phyloP scores from a whole-genome alignment of 1,284 basidiomycete species.

The Cryptococcus deneoformans region DNA sequence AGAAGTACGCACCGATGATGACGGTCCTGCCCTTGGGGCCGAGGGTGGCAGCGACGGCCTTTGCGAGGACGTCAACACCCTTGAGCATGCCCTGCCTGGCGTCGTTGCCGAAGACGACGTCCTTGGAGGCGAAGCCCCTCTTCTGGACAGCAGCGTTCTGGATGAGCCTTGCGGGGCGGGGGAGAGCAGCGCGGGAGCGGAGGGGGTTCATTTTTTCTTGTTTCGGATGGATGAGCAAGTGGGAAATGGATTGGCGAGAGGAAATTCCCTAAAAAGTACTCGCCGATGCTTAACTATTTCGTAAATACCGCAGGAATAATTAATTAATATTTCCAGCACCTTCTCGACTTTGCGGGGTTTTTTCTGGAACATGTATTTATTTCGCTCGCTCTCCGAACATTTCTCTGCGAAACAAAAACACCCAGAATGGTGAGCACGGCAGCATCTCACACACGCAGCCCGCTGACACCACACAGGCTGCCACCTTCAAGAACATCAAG shows the following conservation, averaged over 20 bases:
- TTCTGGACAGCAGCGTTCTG: constrained; percentile 43
- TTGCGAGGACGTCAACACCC: constrained; percentile 94
- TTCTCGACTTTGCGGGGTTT: background rate
- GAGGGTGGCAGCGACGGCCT: constrained; percentile 91
- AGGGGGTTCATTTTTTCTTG: constrained; percentile 29
- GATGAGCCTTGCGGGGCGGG: constrained; percentile 52
- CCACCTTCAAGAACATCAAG: constrained; percentile 92
- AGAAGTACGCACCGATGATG: constrained; percentile 70
- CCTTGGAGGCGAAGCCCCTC: constrained; percentile 76
- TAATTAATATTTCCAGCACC: background rate
- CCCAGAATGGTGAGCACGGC: background rate
- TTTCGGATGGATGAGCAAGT: constrained; percentile 7
- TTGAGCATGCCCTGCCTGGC: constrained; percentile 90
- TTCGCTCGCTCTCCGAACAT: background rate
- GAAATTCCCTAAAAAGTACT: constrained; percentile 5
- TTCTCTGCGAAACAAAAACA: background rate
- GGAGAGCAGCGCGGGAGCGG: constrained; percentile 44
- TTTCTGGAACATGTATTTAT: background rate
- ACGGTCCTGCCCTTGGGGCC: constrained; percentile 98
- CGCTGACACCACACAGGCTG: constrained; percentile 24
- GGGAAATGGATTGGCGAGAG: constrained; percentile 4
- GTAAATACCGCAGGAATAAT: background rate
- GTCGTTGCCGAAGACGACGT: constrained; percentile 96
- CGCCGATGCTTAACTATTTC: background rate
- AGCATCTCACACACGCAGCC: background rate